A percentile compares a stretch with the other conserved stretches of the same genome.
Conservation (phyloP, 768 basidiomycete genomes). For the Boletus fagicola region DNA sequence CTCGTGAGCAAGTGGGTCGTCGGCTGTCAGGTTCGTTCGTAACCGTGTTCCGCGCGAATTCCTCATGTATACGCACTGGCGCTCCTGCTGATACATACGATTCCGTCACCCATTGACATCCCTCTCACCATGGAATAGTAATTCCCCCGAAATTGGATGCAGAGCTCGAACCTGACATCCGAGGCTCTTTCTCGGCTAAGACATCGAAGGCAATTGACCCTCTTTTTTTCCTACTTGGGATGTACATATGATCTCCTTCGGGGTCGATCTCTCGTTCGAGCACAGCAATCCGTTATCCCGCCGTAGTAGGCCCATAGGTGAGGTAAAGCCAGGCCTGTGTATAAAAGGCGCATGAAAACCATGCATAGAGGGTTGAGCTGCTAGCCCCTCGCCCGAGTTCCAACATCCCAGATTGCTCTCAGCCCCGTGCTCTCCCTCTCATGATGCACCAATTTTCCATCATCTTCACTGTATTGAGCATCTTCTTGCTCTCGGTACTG, state of each 20-base stretch:
- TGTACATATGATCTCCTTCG: slow-evolving; percentile 30
- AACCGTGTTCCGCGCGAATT: slow-evolving; percentile 19
- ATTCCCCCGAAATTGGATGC: slow-evolving; percentile 7
- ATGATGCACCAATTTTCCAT: slow-evolving; percentile 23
- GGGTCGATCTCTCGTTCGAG: slow-evolving; percentile 26
- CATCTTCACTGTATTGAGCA: slow-evolving; percentile 40
- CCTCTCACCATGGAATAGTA: slow-evolving; percentile 19
- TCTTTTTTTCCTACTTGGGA: slow-evolving; percentile 21
- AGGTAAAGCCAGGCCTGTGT: slow-evolving; percentile 29
- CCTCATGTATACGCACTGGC: slow-evolving; percentile 19
- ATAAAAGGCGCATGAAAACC: slow-evolving; percentile 25
- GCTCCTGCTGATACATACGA: slow-evolving; percentile 7
- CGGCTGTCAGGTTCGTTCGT: slow-evolving; percentile 12
- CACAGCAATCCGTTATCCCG: slow-evolving; percentile 24
- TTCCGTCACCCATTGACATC: slow-evolving; percentile 24
- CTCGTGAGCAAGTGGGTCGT: slow-evolving; percentile 5
- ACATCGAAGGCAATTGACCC: slow-evolving; percentile 20
- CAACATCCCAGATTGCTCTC: not conserved
- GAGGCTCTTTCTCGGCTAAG: slow-evolving; percentile 19
- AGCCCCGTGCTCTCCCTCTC: not conserved
- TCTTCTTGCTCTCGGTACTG: slow-evolving; percentile 40
- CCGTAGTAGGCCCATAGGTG: slow-evolving; percentile 24
- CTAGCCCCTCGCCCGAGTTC: slow-evolving; percentile 5
- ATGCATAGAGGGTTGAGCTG: not conserved
- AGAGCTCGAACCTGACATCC: slow-evolving; percentile 4